A percentile compares a stretch with the other conserved stretches of the same genome.
Conservation (phyloP, 495 filamentous ascomycete species). For the Aspergillus diversus region DNA sequence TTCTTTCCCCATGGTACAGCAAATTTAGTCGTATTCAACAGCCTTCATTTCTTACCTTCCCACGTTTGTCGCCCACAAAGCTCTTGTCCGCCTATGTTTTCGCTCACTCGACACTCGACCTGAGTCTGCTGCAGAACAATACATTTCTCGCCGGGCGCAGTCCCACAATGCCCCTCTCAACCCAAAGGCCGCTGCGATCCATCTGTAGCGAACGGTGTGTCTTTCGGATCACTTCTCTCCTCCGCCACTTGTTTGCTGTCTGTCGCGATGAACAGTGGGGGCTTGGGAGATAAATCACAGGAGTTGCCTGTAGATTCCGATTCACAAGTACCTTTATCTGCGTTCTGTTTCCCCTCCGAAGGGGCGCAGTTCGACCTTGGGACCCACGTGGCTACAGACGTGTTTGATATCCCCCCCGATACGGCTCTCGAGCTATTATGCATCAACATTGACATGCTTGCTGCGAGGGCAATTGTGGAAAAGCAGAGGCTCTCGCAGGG, state of each 20-base stretch:
- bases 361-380: background rate
- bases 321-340: background rate
- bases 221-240: conserved; percentile 19
- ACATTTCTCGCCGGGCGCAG: conserved; percentile 16
- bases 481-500: conserved; percentile 74
- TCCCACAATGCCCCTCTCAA: conserved; percentile 45
- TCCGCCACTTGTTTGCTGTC: conserved; percentile 14
- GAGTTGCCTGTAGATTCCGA: conserved; percentile 1
- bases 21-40: background rate
- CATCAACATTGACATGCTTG: conserved; percentile 71
- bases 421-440: conserved; percentile 81
- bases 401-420: conserved; percentile 72
- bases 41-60: background rate
- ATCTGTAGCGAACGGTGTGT: conserved; percentile 38
- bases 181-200: conserved; percentile 26
- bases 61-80: background rate
- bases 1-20: background rate
- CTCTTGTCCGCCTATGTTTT: background rate
- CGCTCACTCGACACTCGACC: background rate
- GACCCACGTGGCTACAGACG: conserved; percentile 44
- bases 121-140: conserved; percentile 8
- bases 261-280: conserved; percentile 30
- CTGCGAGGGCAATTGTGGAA: conserved; percentile 66
- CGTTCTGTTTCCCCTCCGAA: background rate
- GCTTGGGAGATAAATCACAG: conserved; percentile 24